phyloP scores from a whole-genome alignment of 2,329 filamentous ascomycete species.

The Rachicladosporium sp. region DNA sequence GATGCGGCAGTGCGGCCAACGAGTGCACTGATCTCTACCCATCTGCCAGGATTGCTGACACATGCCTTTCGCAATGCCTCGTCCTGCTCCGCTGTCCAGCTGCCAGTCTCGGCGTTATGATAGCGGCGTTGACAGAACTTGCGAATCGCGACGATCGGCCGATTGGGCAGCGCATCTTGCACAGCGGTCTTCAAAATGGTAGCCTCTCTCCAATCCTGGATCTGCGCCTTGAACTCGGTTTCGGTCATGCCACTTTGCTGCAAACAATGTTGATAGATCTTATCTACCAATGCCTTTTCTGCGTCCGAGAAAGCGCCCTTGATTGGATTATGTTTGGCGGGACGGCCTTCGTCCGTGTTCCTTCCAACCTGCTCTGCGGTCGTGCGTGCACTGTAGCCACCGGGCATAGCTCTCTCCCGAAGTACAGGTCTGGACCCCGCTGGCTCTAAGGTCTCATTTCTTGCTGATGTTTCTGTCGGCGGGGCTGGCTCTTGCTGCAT shows the following conservation, averaged over 20 bases:
- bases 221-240: conserved; percentile 11
- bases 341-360: too few relatives aligned
- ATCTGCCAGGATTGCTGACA: conserved; percentile 41
- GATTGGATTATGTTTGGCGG: too few relatives aligned
- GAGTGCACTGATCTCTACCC: conserved; percentile 48
- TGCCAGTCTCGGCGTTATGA: conserved; percentile 49
- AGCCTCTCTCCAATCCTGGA: conserved; percentile 20
- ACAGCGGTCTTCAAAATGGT: conserved; percentile 18
- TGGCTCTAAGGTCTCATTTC: too few relatives aligned
- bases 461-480: too few relatives aligned
- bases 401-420: too few relatives aligned
- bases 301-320: conserved; percentile 8
- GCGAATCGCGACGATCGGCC: conserved; percentile 23
- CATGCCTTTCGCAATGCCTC: conserved; percentile 38
- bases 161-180: conserved; percentile 20
- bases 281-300: conserved; percentile 17
- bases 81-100: conserved; percentile 50
- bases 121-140: conserved; percentile 47
- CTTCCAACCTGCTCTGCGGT: too few relatives aligned
- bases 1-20: conserved; percentile 55
- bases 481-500: too few relatives aligned
- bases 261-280: conserved; percentile 14
- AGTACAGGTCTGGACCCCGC: too few relatives aligned
- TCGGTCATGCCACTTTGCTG: conserved; percentile 8
- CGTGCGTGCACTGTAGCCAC: too few relatives aligned